A percentile compares a stretch with the other conserved stretches of the same genome.
phyloP scores from a whole-genome alignment of 2,329 filamentous ascomycete genomes.

The Hymenoscyphus fraxineus region DNA sequence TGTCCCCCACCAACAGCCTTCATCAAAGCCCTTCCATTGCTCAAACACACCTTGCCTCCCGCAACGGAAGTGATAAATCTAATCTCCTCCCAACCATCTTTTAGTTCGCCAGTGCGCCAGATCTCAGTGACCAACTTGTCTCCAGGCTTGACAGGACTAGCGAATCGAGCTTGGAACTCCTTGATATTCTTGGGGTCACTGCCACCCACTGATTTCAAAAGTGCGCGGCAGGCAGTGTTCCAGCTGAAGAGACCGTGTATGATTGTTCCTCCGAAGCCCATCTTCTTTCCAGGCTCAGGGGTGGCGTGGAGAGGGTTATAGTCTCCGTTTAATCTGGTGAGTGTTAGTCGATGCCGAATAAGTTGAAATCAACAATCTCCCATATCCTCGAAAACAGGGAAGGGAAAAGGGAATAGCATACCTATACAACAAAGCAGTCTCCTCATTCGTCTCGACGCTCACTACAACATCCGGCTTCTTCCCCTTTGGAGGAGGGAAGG shows the following conservation, averaged over 20 bases:
- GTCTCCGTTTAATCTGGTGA: constrained; percentile 80
- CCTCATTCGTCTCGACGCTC: constrained; percentile 64
- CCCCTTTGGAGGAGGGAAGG: constrained; percentile 71
- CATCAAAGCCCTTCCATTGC: constrained; percentile 79
- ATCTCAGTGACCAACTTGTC: constrained; percentile 78
- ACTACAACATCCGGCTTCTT: constrained; percentile 68
- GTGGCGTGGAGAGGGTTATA: constrained; percentile 92
- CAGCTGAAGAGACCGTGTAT: constrained; percentile 87
- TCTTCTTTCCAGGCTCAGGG: constrained; percentile 77
- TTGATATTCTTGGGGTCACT: constrained; percentile 77
- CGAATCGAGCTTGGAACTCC: constrained; percentile 87
- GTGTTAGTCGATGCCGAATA: constrained; percentile 5
- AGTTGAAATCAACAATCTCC: neutral
- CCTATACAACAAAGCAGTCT: constrained; percentile 74
- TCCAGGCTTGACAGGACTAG: constrained; percentile 76
- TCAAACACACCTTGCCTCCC: constrained; percentile 79
- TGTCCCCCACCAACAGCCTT: constrained; percentile 26
- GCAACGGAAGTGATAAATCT: constrained; percentile 75
- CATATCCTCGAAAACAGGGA: neutral
- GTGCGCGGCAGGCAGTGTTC: constrained; percentile 72
- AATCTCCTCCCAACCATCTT: constrained; percentile 75
- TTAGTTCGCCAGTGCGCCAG: constrained; percentile 69
- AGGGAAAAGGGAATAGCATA: constrained; percentile 30
- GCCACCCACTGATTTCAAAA: constrained; percentile 69
- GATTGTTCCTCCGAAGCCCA: constrained; percentile 87